Percentiles rank a stretch among this genome's conserved stretches.
Conservation (phyloP, 163 green algal species). For the Prototheca wickerhamii region DNA sequence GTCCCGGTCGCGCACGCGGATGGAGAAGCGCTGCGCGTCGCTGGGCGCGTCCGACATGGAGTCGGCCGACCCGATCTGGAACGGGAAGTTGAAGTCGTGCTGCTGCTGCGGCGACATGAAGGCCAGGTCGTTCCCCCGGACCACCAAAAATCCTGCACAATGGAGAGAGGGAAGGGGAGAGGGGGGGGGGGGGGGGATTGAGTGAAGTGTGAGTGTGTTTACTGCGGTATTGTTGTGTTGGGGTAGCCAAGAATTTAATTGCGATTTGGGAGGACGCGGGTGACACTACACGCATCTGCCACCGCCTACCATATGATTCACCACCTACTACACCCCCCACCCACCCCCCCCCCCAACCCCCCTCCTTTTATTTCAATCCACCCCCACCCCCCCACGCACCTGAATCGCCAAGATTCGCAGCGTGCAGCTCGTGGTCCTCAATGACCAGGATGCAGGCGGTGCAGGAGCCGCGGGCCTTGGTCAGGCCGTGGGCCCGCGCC, state of each 20-base stretch:
- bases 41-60: constrained; percentile 55
- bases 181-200: constrained; percentile 18
- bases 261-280: no score
- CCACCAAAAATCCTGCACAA: constrained; percentile 8
- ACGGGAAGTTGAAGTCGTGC: constrained; percentile 98
- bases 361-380: no score
- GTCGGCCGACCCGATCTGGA: constrained; percentile 70
- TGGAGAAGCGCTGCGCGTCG: constrained; percentile 32
- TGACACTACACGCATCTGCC: no score
- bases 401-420: constrained; percentile 74
- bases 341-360: neutral
- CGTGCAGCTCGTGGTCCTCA: constrained; percentile 49
- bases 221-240: no score
- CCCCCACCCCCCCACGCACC: constrained; percentile 33
- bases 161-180: no score
- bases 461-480: constrained; percentile 51
- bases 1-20: constrained; percentile 68
- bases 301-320: no score
- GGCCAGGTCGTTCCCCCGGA: constrained; percentile 11
- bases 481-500: constrained; percentile 27
- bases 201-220: no score
- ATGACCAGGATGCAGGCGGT: constrained; percentile 77
- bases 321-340: neutral
- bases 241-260: no score
- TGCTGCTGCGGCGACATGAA: constrained; percentile 87